These are phyloP conservation scores for Psidium friedrichsthalianum DNA, from an alignment of 345 rosid genomes.

Conservation along the genomic window DNA sequence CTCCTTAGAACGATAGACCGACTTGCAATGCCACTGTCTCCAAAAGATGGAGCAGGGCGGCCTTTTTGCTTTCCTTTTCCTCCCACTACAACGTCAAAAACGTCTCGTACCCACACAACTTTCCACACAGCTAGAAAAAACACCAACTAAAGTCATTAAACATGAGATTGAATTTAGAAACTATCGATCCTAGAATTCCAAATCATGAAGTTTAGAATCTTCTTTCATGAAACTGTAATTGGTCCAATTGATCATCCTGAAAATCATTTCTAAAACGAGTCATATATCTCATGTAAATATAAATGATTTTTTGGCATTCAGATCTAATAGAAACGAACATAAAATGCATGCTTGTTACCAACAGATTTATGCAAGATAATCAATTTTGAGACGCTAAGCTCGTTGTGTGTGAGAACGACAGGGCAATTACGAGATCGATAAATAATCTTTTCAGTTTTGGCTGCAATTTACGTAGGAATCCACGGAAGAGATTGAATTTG, in stretches of 20 bases:
- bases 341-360: neutral
- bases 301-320: neutral
- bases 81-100: neutral
- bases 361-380: neutral
- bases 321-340: neutral
- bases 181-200: neutral
- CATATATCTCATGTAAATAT: too few relatives aligned
- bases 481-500: neutral
- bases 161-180: neutral
- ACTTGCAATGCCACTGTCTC: neutral
- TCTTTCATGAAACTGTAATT: neutral
- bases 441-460: neutral
- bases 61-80: neutral
- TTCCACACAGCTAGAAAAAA: neutral
- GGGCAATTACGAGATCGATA: neutral
- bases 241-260: too few relatives aligned
- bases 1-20: neutral
- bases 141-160: neutral
- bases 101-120: neutral
- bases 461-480: too few relatives aligned
- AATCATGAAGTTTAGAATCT: neutral
- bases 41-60: neutral
- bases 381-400: neutral
- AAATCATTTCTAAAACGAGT: neutral
- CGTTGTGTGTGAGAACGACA: neutral